A percentile compares a stretch with the other conserved stretches of the same genome.
Conservation (phyloP, 108 stramenopile genomes). For the Seminavis robusta region DNA sequence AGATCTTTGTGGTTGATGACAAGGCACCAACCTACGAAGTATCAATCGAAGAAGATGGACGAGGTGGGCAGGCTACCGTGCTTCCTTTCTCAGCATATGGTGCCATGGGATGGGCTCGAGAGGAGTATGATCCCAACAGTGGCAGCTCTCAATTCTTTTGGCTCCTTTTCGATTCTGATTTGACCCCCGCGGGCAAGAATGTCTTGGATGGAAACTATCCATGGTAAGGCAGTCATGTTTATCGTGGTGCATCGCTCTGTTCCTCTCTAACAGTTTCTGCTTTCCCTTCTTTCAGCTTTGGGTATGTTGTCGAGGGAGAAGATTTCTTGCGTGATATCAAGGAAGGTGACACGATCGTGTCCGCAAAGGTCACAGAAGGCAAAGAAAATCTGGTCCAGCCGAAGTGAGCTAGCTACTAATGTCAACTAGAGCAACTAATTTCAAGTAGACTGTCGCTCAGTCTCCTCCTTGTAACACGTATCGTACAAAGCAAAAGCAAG, state of each 20-base stretch:
- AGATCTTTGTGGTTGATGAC: constrained; percentile 87
- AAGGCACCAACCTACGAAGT: constrained; percentile 88
- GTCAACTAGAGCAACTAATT: too few species aligned
- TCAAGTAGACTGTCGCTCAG: too few species aligned
- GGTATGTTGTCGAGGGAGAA: constrained; percentile 90
- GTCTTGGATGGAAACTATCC: constrained; percentile 93
- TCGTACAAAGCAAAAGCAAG: too few species aligned
- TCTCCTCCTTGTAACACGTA: too few species aligned
- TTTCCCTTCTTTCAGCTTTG: constrained; percentile 52
- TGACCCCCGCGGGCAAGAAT: constrained; percentile 98
- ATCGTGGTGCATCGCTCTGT: not conserved
- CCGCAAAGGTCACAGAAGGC: constrained; percentile 88
- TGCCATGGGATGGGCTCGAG: constrained; percentile 96
- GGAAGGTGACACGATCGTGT: constrained; percentile 91
- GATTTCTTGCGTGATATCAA: constrained; percentile 90
- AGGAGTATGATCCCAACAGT: constrained; percentile 92
- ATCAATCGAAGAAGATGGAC: constrained; percentile 93
- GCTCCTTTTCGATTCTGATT: constrained; percentile 95
- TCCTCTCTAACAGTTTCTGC: not conserved
- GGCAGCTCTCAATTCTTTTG: constrained; percentile 96
- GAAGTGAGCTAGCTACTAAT: too few species aligned
- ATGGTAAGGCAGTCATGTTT: constrained; percentile 13
- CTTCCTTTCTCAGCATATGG: constrained; percentile 92
- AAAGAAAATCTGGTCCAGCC: constrained; percentile 39
- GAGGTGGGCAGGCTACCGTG: constrained; percentile 91